Evolutionary conservation across 2,329 filamentous ascomycete genomes (phyloP).

Genomic region (Claviceps paspali): DNA sequence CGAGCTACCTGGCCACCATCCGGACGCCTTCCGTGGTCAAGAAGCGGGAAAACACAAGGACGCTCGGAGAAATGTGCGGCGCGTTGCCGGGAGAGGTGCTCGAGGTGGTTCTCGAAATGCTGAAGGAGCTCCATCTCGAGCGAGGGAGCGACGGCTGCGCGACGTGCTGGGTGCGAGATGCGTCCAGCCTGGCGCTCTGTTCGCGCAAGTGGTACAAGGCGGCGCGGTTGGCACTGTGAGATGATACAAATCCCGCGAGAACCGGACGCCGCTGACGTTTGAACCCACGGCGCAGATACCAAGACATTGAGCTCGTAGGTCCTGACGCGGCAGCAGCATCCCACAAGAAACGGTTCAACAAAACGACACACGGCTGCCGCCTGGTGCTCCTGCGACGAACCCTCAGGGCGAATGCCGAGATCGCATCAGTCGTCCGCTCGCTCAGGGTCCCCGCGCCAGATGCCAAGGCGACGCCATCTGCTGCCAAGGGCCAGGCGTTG

Average conservation of each 20-base stretch:
- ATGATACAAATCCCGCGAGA: too few relatives aligned
- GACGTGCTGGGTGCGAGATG: slow-evolving; percentile 51
- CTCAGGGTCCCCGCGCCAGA: slow-evolving; percentile 38
- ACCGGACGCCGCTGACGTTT: not conserved
- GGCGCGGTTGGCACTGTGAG: slow-evolving; percentile 36
- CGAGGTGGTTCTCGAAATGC: slow-evolving; percentile 36
- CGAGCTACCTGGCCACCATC: slow-evolving; percentile 4
- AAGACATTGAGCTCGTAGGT: slow-evolving; percentile 43
- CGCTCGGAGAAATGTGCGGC: slow-evolving; percentile 37
- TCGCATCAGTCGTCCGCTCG: slow-evolving; percentile 39
- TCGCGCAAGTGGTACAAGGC: slow-evolving; percentile 37
- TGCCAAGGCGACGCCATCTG: slow-evolving; percentile 15
- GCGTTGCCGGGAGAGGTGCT: slow-evolving; percentile 43
- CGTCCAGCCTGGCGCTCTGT: slow-evolving; percentile 33
- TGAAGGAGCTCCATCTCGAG: slow-evolving; percentile 36
- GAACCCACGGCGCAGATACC: slow-evolving; percentile 27
- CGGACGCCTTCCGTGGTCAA: slow-evolving; percentile 4
- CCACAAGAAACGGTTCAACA: slow-evolving; percentile 45
- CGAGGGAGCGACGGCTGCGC: slow-evolving; percentile 37
- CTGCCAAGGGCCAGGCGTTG: slow-evolving; percentile 16
- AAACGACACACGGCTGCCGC: slow-evolving; percentile 33
- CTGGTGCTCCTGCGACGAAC: slow-evolving; percentile 43
- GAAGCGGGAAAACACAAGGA: slow-evolving; percentile 4
- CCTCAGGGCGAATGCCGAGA: slow-evolving; percentile 33
- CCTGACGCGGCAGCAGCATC: slow-evolving; percentile 36